Conservation (phyloP, 768 basidiomycete species). For the Lactarius evosmus region DNA sequence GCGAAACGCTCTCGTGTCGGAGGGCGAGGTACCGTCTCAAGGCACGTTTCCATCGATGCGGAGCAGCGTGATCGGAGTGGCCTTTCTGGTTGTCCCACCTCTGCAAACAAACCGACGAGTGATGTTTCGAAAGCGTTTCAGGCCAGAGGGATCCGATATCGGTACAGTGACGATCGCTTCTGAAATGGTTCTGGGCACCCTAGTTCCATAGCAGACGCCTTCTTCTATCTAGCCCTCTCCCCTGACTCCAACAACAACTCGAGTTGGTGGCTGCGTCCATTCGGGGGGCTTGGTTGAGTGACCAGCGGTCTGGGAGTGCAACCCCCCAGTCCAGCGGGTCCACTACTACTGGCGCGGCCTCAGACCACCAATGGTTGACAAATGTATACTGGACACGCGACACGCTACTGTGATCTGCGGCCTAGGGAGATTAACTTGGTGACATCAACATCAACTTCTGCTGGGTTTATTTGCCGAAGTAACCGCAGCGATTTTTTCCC, state of each 20-base stretch:
- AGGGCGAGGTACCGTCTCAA: neutral
- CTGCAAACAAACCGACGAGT: neutral
- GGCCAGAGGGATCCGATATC: neutral
- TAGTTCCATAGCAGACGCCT: neutral
- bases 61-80: too few species aligned
- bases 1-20: neutral
- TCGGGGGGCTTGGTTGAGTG: neutral
- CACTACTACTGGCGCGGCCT: neutral
- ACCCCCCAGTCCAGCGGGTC: neutral
- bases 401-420: neutral
- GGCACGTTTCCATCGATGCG: neutral
- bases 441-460: neutral
- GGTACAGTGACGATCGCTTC: neutral
- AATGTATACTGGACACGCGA: neutral
- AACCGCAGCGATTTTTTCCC: neutral
- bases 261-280: neutral
- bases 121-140: neutral
- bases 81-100: neutral
- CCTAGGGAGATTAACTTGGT: neutral
- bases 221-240: neutral
- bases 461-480: neutral
- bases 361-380: neutral
- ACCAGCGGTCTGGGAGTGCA: neutral
- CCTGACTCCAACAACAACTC: neutral
- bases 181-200: neutral